Evolutionary conservation across 192 early-diverging fungal species (phyloP), one percentile per base, ranked within the genome.

Genomic region (Gorgonomyces haynaldii): DNA sequence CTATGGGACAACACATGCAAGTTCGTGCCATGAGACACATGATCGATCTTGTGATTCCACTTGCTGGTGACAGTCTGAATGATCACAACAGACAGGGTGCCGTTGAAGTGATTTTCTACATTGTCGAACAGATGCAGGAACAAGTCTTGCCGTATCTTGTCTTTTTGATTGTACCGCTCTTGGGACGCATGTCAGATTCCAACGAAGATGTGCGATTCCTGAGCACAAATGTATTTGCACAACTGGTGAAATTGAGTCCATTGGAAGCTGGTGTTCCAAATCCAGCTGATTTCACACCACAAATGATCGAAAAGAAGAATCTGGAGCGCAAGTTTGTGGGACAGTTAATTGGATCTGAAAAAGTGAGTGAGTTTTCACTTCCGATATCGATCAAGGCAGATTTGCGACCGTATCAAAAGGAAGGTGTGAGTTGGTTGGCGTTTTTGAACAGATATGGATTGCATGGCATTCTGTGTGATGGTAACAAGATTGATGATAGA

Each of bases 391-490:
- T 99, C 64, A 89, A 88, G 26, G 96, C 91, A 0, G 86, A 91
- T 47, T 62, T 99, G 50, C 69, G 96, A 43, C 76, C 80, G 64
- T 99, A 99, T 67, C 96, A 99, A 61, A 89, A 94, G 60, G 96
- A 96, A 47, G 96, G 96, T 37, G 86, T 99, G 26, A 92, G 85
- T 70, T 99, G 96, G 96, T 66, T 99, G 45, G 89, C 89, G 10
- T 99, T 99, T 59, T 70, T 99, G 48, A 91, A 90, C 61, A 81
- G 88, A 49, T 99, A 94, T 56, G 86, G 91, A 50, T 67, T 99
- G 19, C 96, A 99, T 55, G 96, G 96, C 9, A 88, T 96, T 55
- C 70, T 99, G 13, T 96, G 93, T 64, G 96, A 99, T 59, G 88
- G 78, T 81, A 60, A 59, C 58, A 21, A 16, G 2, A 50, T 17